A percentile compares a stretch with the other conserved stretches of the same genome.
Evolutionary conservation across 1,284 basidiomycete genomes (phyloP).

Genomic region (Ceratobasidium theobromae): DNA sequence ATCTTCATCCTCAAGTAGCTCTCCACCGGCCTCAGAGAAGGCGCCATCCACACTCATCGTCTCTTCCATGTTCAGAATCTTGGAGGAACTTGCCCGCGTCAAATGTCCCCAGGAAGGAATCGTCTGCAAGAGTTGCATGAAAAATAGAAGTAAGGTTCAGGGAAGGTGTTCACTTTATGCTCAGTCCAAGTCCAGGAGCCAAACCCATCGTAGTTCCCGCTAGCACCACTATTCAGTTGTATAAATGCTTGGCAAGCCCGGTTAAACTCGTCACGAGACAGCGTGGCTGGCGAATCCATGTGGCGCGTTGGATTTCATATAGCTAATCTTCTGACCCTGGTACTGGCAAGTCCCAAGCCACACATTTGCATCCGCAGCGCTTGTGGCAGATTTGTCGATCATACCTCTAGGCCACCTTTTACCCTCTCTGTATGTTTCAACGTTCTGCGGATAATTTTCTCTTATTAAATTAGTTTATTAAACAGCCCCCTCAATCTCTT

Average conservation of each 20-base stretch:
- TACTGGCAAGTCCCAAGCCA: slow-evolving; percentile 25
- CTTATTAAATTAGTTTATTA: neutral
- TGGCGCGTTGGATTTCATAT: neutral
- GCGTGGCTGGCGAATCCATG: slow-evolving; percentile 42
- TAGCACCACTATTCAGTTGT: slow-evolving; percentile 28
- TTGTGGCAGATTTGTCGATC: slow-evolving; percentile 16
- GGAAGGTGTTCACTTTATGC: slow-evolving; percentile 48
- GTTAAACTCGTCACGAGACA: slow-evolving; percentile 64
- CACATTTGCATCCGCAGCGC: slow-evolving; percentile 26
- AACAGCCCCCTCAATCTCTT: slow-evolving; percentile 19
- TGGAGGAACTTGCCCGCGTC: slow-evolving; percentile 44
- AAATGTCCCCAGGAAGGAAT: slow-evolving; percentile 53
- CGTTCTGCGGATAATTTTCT: neutral
- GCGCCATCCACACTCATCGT: neutral
- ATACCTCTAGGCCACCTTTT: slow-evolving; percentile 3
- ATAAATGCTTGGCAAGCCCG: slow-evolving; percentile 56
- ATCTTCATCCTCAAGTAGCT: slow-evolving; percentile 44
- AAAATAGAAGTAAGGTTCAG: neutral
- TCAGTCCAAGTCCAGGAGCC: slow-evolving; percentile 60
- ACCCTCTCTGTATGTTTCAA: slow-evolving; percentile 16
- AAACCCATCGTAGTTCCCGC: slow-evolving; percentile 28
- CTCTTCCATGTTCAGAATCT: neutral
- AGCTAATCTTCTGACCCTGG: neutral
- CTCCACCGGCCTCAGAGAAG: slow-evolving; percentile 32
- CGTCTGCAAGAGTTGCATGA: slow-evolving; percentile 37